phyloP scores from a whole-genome alignment of 2,329 filamentous ascomycete species.

The Talaromyces sp. region DNA sequence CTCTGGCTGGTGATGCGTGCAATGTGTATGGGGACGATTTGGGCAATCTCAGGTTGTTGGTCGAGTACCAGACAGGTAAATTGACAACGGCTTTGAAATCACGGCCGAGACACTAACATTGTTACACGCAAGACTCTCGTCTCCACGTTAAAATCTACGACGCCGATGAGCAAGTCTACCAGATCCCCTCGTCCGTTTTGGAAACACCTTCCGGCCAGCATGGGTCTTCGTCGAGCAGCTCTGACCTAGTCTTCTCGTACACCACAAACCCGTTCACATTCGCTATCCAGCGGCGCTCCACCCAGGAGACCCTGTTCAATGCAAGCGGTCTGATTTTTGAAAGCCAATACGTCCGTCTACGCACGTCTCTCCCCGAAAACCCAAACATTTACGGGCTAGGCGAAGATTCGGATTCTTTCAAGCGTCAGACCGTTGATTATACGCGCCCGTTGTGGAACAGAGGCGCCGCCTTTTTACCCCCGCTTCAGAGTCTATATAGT shows the following conservation, averaged over 20 bases:
- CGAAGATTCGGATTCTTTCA: slow-evolving; percentile 69
- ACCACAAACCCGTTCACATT: slow-evolving; percentile 63
- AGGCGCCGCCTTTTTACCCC: slow-evolving; percentile 60
- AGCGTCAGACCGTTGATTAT: slow-evolving; percentile 64
- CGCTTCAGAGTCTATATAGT: slow-evolving; percentile 65
- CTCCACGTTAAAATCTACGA: slow-evolving; percentile 73
- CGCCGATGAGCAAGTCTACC: slow-evolving; percentile 64
- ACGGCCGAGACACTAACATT: background rate
- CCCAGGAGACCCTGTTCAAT: slow-evolving; percentile 55
- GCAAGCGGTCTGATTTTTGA: slow-evolving; percentile 71
- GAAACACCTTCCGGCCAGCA: slow-evolving; percentile 50
- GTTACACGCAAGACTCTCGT: slow-evolving; percentile 32
- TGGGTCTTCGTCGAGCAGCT: slow-evolving; percentile 42
- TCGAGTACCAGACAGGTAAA: slow-evolving; percentile 51
- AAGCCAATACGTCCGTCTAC: slow-evolving; percentile 70
- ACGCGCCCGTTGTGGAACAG: slow-evolving; percentile 66
- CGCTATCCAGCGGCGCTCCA: slow-evolving; percentile 42
- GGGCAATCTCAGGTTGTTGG: slow-evolving; percentile 51
- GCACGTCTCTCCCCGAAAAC: slow-evolving; percentile 63
- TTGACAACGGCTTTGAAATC: background rate
- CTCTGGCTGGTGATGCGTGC: slow-evolving; percentile 62
- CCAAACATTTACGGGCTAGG: slow-evolving; percentile 75
- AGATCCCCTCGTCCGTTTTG: slow-evolving; percentile 66
- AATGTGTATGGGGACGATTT: slow-evolving; percentile 58
- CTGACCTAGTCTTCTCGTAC: slow-evolving; percentile 45